Evolutionary conservation across 345 rosid genomes (phyloP).

Genomic region (Alliaria petiolata): DNA sequence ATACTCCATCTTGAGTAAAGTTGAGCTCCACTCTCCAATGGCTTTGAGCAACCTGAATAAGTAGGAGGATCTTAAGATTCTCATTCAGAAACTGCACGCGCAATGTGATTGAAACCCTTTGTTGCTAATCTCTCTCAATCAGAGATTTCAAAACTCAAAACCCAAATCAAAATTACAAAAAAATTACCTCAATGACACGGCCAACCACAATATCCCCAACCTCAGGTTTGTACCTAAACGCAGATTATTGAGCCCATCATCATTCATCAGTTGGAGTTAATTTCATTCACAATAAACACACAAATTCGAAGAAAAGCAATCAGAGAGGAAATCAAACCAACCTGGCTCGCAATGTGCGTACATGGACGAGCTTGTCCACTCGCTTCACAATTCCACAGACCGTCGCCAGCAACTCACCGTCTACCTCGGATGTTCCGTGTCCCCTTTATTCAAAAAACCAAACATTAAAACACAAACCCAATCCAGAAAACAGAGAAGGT

Average conservation of each 20-base stretch:
- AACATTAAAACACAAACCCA: too few species aligned
- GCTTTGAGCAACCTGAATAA: constrained; percentile 68
- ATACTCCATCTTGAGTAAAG: constrained; percentile 65
- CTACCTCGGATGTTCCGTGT: constrained; percentile 71
- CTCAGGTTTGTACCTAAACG: constrained; percentile 80
- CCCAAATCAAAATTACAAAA: constrained; percentile 30
- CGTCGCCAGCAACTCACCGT: constrained; percentile 73
- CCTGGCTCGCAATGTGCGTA: constrained; percentile 64
- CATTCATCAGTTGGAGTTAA: neutral
- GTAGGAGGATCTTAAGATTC: too few species aligned
- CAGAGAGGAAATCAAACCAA: neutral
- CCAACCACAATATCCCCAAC: constrained; percentile 84
- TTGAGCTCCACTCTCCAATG: constrained; percentile 86
- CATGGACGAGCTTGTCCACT: constrained; percentile 75
- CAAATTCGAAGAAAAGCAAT: too few species aligned
- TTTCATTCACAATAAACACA: too few species aligned
- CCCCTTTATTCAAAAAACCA: too few species aligned
- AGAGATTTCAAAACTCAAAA: too few species aligned
- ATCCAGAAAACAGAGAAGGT: too few species aligned
- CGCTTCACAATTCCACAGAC: constrained; percentile 94
- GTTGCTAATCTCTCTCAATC: too few species aligned
- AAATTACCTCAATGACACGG: constrained; percentile 60
- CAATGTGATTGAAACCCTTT: neutral
- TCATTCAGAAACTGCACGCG: neutral
- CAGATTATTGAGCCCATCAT: neutral